These are phyloP conservation scores for Madurella mycetomatis DNA, from an alignment of 2,329 filamentous ascomycete species.

Conservation along the genomic window DNA sequence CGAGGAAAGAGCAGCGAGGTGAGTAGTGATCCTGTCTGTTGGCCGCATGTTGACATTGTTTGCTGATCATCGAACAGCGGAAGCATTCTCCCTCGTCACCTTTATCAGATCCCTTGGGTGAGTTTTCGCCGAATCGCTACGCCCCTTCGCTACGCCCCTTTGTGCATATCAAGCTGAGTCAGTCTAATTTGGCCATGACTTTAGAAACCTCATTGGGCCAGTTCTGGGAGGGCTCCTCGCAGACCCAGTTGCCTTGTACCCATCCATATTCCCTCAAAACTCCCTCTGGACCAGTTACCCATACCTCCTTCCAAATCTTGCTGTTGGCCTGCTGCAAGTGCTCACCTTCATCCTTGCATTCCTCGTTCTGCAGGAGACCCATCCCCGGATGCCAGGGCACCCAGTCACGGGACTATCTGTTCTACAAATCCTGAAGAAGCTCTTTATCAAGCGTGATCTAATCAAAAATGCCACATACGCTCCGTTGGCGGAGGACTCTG, in stretches of 20 bases:
- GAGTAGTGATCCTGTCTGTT: not conserved
- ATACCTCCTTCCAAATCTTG: conserved; percentile 12
- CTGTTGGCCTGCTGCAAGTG: conserved; percentile 3
- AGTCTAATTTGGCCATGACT: not conserved
- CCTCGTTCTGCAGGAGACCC: conserved; percentile 5
- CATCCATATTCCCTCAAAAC: conserved; percentile 2
- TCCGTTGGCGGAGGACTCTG: not conserved
- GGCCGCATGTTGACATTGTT: not conserved
- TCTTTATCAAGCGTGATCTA: not conserved
- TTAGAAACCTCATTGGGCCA: conserved; percentile 10
- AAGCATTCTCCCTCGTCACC: conserved; percentile 11
- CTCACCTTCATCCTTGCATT: conserved; percentile 6
- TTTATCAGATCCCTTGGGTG: conserved; percentile 14
- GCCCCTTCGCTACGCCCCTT: too few species aligned
- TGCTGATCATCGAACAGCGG: not conserved
- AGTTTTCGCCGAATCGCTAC: not conserved
- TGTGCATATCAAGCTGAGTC: too few species aligned
- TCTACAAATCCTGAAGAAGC: not conserved
- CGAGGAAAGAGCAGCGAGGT: conserved; percentile 14
- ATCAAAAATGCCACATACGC: not conserved
- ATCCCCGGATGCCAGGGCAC: not conserved
- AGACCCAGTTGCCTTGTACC: conserved; percentile 7
- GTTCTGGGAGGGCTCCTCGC: conserved; percentile 12
- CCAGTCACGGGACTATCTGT: not conserved
- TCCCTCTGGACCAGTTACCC: conserved; percentile 5